Percentiles rank a stretch among this genome's conserved stretches.
Evolutionary conservation across 2,329 filamentous ascomycete genomes (phyloP).

Genomic region (Pseudogymnoascus sp.): DNA sequence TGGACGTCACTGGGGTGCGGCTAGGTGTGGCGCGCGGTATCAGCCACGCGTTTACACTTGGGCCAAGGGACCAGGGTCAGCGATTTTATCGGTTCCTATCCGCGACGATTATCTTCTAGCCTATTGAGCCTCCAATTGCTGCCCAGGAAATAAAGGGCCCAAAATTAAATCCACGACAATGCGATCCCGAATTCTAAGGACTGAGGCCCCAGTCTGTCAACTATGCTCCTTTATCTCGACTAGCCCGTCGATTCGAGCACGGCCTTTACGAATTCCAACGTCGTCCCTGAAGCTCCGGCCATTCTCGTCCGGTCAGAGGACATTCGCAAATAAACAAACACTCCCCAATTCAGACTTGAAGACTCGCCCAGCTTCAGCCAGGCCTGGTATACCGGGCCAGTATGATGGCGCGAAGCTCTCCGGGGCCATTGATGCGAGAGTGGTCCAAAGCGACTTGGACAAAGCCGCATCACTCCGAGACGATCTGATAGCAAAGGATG

Average conservation of each 20-base stretch:
- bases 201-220: slow-evolving; percentile 35
- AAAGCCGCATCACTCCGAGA: slow-evolving; percentile 19
- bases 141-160: not conserved
- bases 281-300: slow-evolving; percentile 14
- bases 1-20: slow-evolving; percentile 9
- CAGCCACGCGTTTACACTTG: slow-evolving; percentile 1
- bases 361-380: not conserved
- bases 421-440: slow-evolving; percentile 13
- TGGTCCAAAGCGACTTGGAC: slow-evolving; percentile 19
- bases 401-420: not conserved
- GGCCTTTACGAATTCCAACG: slow-evolving; percentile 15
- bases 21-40: slow-evolving; percentile 8
- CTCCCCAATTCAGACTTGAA: not conserved
- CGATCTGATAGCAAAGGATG: slow-evolving; percentile 18
- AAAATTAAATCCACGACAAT: slow-evolving; percentile 24
- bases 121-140: not conserved
- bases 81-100: slow-evolving; percentile 1
- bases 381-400: not conserved
- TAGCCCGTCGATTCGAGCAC: slow-evolving; percentile 8
- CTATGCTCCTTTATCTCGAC: slow-evolving; percentile 34
- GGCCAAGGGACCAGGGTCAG: slow-evolving; percentile 5
- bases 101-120: slow-evolving; percentile 5
- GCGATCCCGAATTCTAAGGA: slow-evolving; percentile 31
- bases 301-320: slow-evolving; percentile 18
- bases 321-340: slow-evolving; percentile 12